Evolutionary conservation across 2,329 filamentous ascomycete species (phyloP).

Genomic region (Penicillium oxalicum): DNA sequence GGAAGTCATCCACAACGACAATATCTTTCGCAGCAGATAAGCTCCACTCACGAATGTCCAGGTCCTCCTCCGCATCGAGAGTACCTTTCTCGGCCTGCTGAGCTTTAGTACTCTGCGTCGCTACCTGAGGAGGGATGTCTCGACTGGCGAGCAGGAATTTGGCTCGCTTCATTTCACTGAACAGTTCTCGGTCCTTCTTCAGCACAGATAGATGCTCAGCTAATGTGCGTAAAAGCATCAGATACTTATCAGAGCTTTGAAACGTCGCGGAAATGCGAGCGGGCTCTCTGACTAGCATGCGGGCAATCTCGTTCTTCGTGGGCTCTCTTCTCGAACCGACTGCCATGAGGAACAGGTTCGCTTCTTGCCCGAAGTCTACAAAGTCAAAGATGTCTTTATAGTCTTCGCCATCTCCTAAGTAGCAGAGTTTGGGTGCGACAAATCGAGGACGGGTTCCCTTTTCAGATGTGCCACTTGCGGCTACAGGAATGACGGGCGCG

Average conservation of each 20-base stretch:
- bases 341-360: conserved; percentile 80
- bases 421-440: conserved; percentile 67
- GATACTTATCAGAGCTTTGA: conserved; percentile 76
- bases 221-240: conserved; percentile 72
- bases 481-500: conserved; percentile 67
- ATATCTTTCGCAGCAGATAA: conserved; percentile 66
- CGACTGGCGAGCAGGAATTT: conserved; percentile 78
- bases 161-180: conserved; percentile 66
- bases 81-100: conserved; percentile 26
- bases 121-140: conserved; percentile 50
- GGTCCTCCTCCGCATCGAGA: conserved; percentile 55
- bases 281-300: conserved; percentile 76
- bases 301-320: conserved; percentile 76
- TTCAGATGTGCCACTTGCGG: conserved; percentile 28
- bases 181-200: conserved; percentile 72
- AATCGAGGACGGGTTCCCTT: conserved; percentile 46
- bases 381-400: conserved; percentile 96
- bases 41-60: conserved; percentile 69
- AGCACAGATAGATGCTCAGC: conserved; percentile 65
- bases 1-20: conserved; percentile 80
- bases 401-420: conserved; percentile 65
- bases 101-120: conserved; percentile 14
- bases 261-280: conserved; percentile 73
- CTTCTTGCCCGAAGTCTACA: conserved; percentile 83
- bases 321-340: conserved; percentile 90